A percentile compares a stretch with the other conserved stretches of the same genome.
These are phyloP conservation scores for Aechmea fasciata DNA, from an alignment of 176 grass and related monocot species.

Conservation along the genomic window DNA sequence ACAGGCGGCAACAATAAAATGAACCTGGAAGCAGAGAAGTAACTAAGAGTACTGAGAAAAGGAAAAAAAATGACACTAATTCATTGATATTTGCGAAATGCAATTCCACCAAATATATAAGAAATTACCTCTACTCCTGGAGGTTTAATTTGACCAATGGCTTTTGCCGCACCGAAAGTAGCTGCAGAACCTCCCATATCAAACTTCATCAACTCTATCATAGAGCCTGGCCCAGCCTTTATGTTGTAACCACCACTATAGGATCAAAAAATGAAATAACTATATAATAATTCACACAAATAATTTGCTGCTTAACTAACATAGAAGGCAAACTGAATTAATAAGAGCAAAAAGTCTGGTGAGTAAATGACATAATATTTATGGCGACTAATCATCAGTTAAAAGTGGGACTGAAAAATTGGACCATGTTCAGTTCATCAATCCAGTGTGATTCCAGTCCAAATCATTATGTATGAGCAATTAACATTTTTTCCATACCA, in stretches of 20 bases:
- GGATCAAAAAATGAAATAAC: constrained; percentile 12
- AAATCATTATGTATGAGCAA: background rate
- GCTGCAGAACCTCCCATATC: constrained; percentile 98
- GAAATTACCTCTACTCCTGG: constrained; percentile 74
- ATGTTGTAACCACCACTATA: constrained; percentile 99
- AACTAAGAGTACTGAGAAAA: background rate
- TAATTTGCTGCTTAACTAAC: background rate
- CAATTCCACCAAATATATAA: background rate
- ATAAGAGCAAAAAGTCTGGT: background rate
- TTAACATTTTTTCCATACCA: background rate
- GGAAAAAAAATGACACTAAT: background rate
- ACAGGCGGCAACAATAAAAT: constrained; percentile 97
- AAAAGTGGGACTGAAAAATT: too few species aligned
- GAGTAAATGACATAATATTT: background rate
- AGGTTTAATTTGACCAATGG: constrained; percentile 89
- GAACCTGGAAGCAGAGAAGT: constrained; percentile 39
- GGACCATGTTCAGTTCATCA: too few species aligned
- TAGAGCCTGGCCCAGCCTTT: constrained; percentile 83
- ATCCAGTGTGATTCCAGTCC: background rate
- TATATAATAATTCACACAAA: background rate
- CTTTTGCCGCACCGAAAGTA: constrained; percentile 89
- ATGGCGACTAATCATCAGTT: too few species aligned
- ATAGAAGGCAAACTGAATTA: background rate
- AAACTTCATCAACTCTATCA: constrained; percentile 91
- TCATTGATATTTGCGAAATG: background rate